Conservation (phyloP, 768 basidiomycete species). For the Pulveroboletus sp. region DNA sequence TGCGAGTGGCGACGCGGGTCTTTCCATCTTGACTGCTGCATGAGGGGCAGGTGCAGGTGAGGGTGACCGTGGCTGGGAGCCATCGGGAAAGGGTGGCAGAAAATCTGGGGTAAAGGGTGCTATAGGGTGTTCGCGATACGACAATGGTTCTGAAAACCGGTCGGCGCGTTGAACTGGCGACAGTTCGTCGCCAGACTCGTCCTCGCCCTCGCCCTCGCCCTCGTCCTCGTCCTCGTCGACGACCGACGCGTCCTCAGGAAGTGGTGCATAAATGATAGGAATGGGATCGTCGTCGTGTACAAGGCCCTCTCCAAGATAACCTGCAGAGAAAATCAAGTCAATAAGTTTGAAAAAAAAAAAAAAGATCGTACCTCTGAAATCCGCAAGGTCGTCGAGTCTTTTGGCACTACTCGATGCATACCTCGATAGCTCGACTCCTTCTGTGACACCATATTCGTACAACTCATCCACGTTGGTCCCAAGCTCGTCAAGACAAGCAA, state of each 20-base stretch:
- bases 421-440: slow-evolving; percentile 66
- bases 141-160: slow-evolving; percentile 17
- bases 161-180: slow-evolving; percentile 19
- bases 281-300: slow-evolving; percentile 55
- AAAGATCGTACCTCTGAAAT: slow-evolving; percentile 60
- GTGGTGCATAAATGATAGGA: slow-evolving; percentile 46
- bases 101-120: slow-evolving; percentile 29
- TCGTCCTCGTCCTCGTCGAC: slow-evolving; percentile 23
- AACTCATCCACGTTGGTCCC: slow-evolving; percentile 73
- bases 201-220: slow-evolving; percentile 32
- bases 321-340: slow-evolving; percentile 39
- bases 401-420: slow-evolving; percentile 64
- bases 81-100: slow-evolving; percentile 36
- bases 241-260: slow-evolving; percentile 21
- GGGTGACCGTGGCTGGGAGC: slow-evolving; percentile 24
- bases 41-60: slow-evolving; percentile 38
- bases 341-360: slow-evolving; percentile 1
- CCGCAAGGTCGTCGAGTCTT: slow-evolving; percentile 69
- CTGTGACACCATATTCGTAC: slow-evolving; percentile 58
- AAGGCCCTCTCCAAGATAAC: slow-evolving; percentile 59
- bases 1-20: slow-evolving; percentile 41
- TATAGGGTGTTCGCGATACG: slow-evolving; percentile 33
- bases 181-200: slow-evolving; percentile 28
- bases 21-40: slow-evolving; percentile 29
- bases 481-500: slow-evolving; percentile 69